These are phyloP conservation scores for Apophysomyces variabilis DNA, from an alignment of 371 early-diverging fungal genomes.

Conservation along the genomic window DNA sequence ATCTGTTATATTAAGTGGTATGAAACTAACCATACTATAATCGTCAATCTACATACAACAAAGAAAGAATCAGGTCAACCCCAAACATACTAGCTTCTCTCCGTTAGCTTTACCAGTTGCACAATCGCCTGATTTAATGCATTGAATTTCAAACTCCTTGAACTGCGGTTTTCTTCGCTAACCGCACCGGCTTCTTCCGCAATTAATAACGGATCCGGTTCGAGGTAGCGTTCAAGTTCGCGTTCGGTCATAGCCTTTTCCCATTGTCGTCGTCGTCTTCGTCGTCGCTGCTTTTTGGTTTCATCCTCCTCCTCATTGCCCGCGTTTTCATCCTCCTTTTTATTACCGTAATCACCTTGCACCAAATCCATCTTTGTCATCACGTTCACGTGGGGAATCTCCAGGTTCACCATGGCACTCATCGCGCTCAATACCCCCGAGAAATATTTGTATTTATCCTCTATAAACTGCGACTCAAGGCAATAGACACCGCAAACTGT, in stretches of 20 bases:
- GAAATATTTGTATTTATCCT: conserved; percentile 95
- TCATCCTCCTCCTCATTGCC: conserved; percentile 29
- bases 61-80: conserved; percentile 12
- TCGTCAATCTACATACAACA: conserved; percentile 77
- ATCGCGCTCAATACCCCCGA: conserved; percentile 93
- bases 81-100: not conserved
- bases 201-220: conserved; percentile 86
- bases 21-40: conserved; percentile 94
- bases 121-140: conserved; percentile 90
- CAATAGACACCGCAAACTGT: conserved; percentile 91
- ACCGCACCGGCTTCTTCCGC: conserved; percentile 75
- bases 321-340: conserved; percentile 33
- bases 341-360: conserved; percentile 51
- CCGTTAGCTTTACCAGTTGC: conserved; percentile 60
- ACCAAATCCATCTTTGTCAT: conserved; percentile 98
- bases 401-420: conserved; percentile 95
- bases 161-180: conserved; percentile 27
- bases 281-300: conserved; percentile 37
- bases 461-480: conserved; percentile 93
- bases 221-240: conserved; percentile 74
- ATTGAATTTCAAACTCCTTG: conserved; percentile 76
- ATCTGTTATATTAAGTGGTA: conserved; percentile 93
- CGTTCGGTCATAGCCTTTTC: conserved; percentile 48
- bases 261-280: conserved; percentile 37
- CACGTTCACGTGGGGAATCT: conserved; percentile 96